Conservation (phyloP, 257 asterid genomes). For the Eucommia ulmoides region DNA sequence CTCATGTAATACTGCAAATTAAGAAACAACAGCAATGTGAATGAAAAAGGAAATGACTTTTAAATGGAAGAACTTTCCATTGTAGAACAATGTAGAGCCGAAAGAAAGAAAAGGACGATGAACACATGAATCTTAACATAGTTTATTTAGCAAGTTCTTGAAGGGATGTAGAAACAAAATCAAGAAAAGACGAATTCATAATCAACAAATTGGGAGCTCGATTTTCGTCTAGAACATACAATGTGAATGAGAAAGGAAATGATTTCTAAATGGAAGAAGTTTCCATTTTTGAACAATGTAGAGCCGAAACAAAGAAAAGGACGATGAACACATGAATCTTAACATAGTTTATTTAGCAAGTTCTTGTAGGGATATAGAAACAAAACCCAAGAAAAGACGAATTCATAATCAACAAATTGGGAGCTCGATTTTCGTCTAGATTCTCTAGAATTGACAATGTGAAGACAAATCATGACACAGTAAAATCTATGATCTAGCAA, state of each 20-base stretch:
- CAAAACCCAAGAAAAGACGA: not conserved
- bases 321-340: conserved; percentile 3
- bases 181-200: not conserved
- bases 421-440: not conserved
- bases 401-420: not conserved
- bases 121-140: not conserved
- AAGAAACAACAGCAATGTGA: conserved; percentile 14
- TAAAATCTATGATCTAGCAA: conserved; percentile 3
- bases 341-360: too few relatives aligned
- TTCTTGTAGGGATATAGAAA: too few relatives aligned
- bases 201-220: not conserved
- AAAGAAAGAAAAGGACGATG: conserved; percentile 9
- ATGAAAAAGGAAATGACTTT: conserved; percentile 3
- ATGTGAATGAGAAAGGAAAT: too few relatives aligned
- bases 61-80: not conserved
- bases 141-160: not conserved
- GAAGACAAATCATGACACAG: not conserved
- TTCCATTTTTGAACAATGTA: conserved; percentile 1
- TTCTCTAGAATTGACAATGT: not conserved
- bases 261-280: too few relatives aligned
- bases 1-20: conserved; percentile 75
- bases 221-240: not conserved
- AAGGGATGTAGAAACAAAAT: not conserved
- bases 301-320: conserved; percentile 3
- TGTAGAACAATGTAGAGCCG: not conserved